Percentiles rank a stretch among this genome's conserved stretches.
Conservation (phyloP, 2,329 filamentous ascomycete genomes). For the Calonectria ilicicola region DNA sequence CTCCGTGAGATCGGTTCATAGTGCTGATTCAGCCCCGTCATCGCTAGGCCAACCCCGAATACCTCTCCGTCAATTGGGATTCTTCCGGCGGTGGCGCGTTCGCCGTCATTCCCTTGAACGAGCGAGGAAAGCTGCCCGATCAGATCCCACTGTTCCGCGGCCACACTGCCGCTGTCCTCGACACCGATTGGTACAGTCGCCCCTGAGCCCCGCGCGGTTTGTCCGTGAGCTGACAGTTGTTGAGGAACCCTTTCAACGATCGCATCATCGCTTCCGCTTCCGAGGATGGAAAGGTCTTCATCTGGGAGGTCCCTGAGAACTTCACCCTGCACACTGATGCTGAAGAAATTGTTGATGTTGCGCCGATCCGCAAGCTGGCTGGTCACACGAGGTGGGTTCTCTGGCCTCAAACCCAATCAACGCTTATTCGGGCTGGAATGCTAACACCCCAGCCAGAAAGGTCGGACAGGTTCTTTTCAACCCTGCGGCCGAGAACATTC, state of each 20-base stretch:
- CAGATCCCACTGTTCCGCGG: conserved; percentile 95
- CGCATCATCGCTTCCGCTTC: conserved; percentile 91
- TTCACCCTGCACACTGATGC: conserved; percentile 88
- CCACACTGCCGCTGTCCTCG: conserved; percentile 94
- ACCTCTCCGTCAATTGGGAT: conserved; percentile 98
- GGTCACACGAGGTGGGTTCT: conserved; percentile 83
- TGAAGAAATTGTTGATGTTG: conserved; percentile 85
- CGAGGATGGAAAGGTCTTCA: conserved; percentile 95
- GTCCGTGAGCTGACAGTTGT: background rate
- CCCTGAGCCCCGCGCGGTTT: conserved; percentile 25
- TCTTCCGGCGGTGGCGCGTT: conserved; percentile 95
- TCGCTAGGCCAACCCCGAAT: conserved; percentile 89
- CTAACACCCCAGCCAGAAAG: conserved; percentile 72
- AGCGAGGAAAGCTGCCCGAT: conserved; percentile 92
- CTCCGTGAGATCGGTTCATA: conserved; percentile 23
- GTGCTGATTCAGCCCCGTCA: conserved; percentile 35
- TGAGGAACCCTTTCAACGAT: conserved; percentile 96
- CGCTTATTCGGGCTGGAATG: conserved; percentile 4
- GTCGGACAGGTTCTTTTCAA: conserved; percentile 99
- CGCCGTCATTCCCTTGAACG: conserved; percentile 90
- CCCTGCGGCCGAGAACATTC: conserved; percentile 92
- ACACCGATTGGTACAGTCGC: conserved; percentile 88
- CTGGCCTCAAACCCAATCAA: background rate
- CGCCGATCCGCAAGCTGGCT: conserved; percentile 82
- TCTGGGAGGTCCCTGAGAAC: conserved; percentile 93